These are phyloP conservation scores for Linderina pennispora DNA, from an alignment of 192 early-diverging fungal species.

Conservation along the genomic window DNA sequence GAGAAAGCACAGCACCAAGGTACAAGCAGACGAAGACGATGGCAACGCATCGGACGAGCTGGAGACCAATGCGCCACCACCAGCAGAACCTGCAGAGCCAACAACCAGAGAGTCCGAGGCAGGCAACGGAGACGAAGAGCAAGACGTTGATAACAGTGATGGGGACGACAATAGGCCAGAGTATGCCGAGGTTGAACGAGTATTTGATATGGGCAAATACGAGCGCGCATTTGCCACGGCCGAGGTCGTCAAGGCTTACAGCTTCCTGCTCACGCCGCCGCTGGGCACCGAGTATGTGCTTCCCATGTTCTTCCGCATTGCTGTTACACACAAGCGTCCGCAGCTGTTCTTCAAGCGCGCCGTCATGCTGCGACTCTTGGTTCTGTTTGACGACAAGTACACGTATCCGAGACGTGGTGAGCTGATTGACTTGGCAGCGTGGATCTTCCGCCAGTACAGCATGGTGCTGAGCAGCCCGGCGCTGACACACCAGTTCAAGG, in stretches of 20 bases:
- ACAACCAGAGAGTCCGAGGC: conserved; percentile 6
- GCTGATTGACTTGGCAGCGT: conserved; percentile 27
- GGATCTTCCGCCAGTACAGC: conserved; percentile 43
- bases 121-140: conserved; percentile 1
- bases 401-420: conserved; percentile 15
- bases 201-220: conserved; percentile 21
- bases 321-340: conserved; percentile 17
- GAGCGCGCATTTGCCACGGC: conserved; percentile 29
- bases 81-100: too few species aligned
- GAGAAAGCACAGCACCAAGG: conserved; percentile 1
- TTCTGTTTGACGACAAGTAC: conserved; percentile 28
- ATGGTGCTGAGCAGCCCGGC: conserved; percentile 26
- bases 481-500: conserved; percentile 17
- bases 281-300: conserved; percentile 27
- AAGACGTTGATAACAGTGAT: neutral
- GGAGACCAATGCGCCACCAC: too few species aligned
- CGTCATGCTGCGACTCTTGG: conserved; percentile 20
- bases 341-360: conserved; percentile 31
- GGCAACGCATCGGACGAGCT: neutral
- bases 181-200: conserved; percentile 21
- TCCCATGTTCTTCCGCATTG: conserved; percentile 36
- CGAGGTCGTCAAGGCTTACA: conserved; percentile 31
- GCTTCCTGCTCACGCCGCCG: conserved; percentile 25
- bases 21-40: neutral
- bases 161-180: conserved; percentile 2